Conservation (phyloP, 2,329 filamentous ascomycete species). For the Ophiostoma himal-ulmi region DNA sequence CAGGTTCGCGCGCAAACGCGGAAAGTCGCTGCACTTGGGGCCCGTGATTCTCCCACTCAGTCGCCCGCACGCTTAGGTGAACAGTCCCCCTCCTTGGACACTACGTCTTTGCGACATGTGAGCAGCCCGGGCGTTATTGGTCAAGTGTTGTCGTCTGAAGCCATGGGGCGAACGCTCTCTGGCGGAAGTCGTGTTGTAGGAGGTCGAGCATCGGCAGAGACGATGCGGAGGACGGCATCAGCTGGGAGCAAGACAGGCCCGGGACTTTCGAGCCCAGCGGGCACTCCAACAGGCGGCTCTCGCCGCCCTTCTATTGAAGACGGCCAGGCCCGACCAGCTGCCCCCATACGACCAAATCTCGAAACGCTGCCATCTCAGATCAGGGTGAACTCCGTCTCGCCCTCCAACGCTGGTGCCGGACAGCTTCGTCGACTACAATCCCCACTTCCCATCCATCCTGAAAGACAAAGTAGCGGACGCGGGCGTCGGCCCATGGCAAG, state of each 20-base stretch:
- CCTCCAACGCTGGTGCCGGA: neutral
- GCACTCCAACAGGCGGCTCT: constrained; percentile 30
- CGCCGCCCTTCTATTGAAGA: constrained; percentile 24
- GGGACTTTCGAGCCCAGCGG: constrained; percentile 36
- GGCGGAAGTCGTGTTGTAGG: constrained; percentile 33
- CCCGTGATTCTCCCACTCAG: constrained; percentile 49
- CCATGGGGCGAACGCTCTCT: constrained; percentile 48
- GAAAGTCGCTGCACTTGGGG: constrained; percentile 48
- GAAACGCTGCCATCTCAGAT: neutral
- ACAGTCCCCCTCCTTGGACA: neutral
- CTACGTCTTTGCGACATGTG: neutral
- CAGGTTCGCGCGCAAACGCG: constrained; percentile 88
- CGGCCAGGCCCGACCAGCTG: constrained; percentile 2
- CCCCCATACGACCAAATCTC: constrained; percentile 27
- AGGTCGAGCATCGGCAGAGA: constrained; percentile 33
- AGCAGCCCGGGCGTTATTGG: constrained; percentile 25
- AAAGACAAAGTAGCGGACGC: neutral
- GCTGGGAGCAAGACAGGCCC: constrained; percentile 31
- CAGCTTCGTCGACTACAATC: constrained; percentile 20
- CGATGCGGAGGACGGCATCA: constrained; percentile 48
- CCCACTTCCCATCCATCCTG: constrained; percentile 20
- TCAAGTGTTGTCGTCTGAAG: constrained; percentile 33
- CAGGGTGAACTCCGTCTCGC: neutral
- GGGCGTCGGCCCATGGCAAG: neutral
- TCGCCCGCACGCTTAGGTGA: constrained; percentile 46